Evolutionary conservation across 352 stramenopile species (phyloP).

Genomic region (Phytophthora quininea): DNA sequence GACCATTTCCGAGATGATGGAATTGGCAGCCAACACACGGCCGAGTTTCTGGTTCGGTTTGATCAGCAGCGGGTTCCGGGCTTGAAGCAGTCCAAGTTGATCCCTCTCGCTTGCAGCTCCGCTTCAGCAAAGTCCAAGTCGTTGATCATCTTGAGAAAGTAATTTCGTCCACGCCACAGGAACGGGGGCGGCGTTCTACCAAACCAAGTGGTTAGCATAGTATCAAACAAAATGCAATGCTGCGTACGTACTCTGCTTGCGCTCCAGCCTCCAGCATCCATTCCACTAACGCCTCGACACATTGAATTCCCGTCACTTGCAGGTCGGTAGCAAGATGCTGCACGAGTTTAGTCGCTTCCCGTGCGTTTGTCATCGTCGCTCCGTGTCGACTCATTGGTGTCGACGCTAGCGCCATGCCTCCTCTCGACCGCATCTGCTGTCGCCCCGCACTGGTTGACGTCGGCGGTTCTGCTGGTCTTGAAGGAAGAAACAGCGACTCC

Average conservation of each 20-base stretch:
- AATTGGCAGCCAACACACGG: constrained; percentile 69
- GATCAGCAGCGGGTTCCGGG: constrained; percentile 70
- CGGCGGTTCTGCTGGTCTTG: constrained; percentile 38
- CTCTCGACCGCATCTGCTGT: constrained; percentile 51
- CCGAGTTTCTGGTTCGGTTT: constrained; percentile 71
- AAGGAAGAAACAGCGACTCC: constrained; percentile 58
- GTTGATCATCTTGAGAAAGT: constrained; percentile 74
- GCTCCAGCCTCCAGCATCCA: constrained; percentile 82
- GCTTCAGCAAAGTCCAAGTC: constrained; percentile 74
- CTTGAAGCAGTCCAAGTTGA: constrained; percentile 63
- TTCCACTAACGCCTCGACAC: constrained; percentile 78
- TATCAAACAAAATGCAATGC: background rate
- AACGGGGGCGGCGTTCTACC: constrained; percentile 67
- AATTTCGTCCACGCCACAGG: constrained; percentile 74
- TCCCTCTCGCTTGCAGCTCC: constrained; percentile 54
- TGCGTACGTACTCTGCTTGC: constrained; percentile 59
- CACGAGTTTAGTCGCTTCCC: constrained; percentile 70
- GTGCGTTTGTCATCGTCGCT: constrained; percentile 62
- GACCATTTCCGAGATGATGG: constrained; percentile 79
- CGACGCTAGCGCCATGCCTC: constrained; percentile 45
- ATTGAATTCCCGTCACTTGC: constrained; percentile 69
- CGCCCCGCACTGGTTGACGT: constrained; percentile 23
- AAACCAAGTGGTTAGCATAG: constrained; percentile 11
- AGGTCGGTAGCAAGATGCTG: constrained; percentile 72
- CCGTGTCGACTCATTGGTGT: constrained; percentile 27